Evolutionary conservation across 2,329 filamentous ascomycete species (phyloP).

Genomic region (Penicillium sp.): DNA sequence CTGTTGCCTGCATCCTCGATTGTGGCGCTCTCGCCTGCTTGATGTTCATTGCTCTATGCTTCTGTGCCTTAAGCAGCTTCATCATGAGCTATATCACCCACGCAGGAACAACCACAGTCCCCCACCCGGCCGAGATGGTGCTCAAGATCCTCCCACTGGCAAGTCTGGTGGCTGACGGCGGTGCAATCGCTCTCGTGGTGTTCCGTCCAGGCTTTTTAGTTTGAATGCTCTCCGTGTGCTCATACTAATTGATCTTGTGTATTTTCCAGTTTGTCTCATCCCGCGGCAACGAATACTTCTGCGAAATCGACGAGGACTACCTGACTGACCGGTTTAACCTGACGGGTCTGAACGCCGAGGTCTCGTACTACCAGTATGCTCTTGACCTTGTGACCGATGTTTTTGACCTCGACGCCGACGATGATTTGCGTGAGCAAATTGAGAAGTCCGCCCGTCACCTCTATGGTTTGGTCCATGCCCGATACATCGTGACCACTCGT

Average conservation of each 20-base stretch:
- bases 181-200: neutral
- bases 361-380: constrained; percentile 98
- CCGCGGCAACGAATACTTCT: constrained; percentile 97
- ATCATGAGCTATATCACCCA: too few species aligned
- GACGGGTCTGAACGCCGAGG: constrained; percentile 93
- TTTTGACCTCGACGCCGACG: constrained; percentile 97
- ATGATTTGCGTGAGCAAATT: constrained; percentile 96
- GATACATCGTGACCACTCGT: constrained; percentile 93
- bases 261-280: constrained; percentile 86
- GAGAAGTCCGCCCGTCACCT: constrained; percentile 95
- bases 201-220: neutral
- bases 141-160: too few species aligned
- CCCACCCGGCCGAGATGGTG: too few species aligned
- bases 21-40: too few species aligned
- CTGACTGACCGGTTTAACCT: constrained; percentile 97
- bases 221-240: neutral
- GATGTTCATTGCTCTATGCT: too few species aligned
- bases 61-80: too few species aligned
- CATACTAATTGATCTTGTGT: constrained; percentile 13
- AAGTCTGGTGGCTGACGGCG: neutral
- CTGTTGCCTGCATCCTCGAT: too few species aligned
- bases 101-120: too few species aligned
- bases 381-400: constrained; percentile 96
- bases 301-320: constrained; percentile 99
- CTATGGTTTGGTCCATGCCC: constrained; percentile 91